Conservation (phyloP, 305 asterid species). For the Fraxinus xanthoxyloides region DNA sequence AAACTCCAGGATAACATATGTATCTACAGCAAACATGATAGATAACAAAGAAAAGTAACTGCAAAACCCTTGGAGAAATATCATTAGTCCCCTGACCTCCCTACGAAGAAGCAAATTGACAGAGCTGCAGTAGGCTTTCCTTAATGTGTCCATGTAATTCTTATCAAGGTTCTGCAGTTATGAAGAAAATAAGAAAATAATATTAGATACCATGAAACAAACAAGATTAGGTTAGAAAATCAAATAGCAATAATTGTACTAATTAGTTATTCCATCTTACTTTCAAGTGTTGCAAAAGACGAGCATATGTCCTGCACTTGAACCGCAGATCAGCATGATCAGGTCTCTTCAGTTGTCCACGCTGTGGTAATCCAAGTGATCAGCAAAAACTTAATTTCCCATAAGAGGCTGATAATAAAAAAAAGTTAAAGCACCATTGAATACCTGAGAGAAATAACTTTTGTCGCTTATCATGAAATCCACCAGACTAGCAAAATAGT, state of each 20-base stretch:
- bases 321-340: conserved; percentile 98
- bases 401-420: conserved; percentile 6
- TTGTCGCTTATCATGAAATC: conserved; percentile 99
- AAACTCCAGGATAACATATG: conserved; percentile 20
- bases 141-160: conserved; percentile 78
- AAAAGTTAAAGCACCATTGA: conserved; percentile 18
- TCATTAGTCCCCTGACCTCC: conserved; percentile 63
- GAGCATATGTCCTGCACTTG: conserved; percentile 99
- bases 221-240: conserved; percentile 9
- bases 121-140: conserved; percentile 99
- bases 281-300: conserved; percentile 97
- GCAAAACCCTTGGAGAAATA: conserved; percentile 26
- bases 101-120: conserved; percentile 92
- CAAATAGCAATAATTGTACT: conserved; percentile 20
- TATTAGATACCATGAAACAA: conserved; percentile 2
- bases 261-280: conserved; percentile 34
- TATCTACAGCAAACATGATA: conserved; percentile 18
- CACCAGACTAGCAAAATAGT: conserved; percentile 92
- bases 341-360: conserved; percentile 98
- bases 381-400: conserved; percentile 20
- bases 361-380: conserved; percentile 54
- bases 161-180: conserved; percentile 85
- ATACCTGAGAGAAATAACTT: conserved; percentile 97
- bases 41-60: conserved; percentile 19
- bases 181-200: conserved; percentile 3